Evolutionary conservation across 805 yeast species (phyloP), one percentile per base, ranked within the genome.

Genomic region (Candida xyloterini): DNA sequence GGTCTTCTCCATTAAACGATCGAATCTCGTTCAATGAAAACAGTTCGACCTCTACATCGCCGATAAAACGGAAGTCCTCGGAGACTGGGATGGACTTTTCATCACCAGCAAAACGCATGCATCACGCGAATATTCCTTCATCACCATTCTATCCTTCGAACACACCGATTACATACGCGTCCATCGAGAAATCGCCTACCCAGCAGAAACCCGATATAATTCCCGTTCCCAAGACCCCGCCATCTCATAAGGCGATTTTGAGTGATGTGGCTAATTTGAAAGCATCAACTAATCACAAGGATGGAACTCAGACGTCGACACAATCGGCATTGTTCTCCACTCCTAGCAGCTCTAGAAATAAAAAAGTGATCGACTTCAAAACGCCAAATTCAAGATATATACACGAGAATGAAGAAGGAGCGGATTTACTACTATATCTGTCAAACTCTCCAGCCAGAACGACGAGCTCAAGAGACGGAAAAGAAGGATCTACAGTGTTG

Each of bases 361-460:
- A 40, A 15, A 50, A 44, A 15, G 26, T 14, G 2, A 35, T 37
- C 15, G 56, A 54, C 15, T 56, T 61, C 43, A 59, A 56, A 33
- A 62, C 66, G 2, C 67, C 67, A 11, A 52, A 50, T 33, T 43
- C 55, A 8, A 52, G 48, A 26, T 58, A 47, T 36, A 36, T 36
- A 10, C 50, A 52, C 30, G 65, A 60, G 13, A 55, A 47, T 30
- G 63, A 58, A 34, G 93, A 84, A 60, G 95, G 95, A 10, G 95
- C 95, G 1, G 91, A 83, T 57, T 64, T 87, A 45, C 70, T 87
- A 46, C 74, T 87, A 77, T 87, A 77, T 60, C 67, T 87, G 50
- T 95, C 95, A 2, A 83, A 90, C 6, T 84, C 93, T 7, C 95
- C 95, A 1, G 62, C 62, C 1, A 49, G 61, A 39, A 52, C 59